These are phyloP conservation scores for Poteriospumella lacustris DNA, from an alignment of 108 stramenopile species.

Conservation along the genomic window DNA sequence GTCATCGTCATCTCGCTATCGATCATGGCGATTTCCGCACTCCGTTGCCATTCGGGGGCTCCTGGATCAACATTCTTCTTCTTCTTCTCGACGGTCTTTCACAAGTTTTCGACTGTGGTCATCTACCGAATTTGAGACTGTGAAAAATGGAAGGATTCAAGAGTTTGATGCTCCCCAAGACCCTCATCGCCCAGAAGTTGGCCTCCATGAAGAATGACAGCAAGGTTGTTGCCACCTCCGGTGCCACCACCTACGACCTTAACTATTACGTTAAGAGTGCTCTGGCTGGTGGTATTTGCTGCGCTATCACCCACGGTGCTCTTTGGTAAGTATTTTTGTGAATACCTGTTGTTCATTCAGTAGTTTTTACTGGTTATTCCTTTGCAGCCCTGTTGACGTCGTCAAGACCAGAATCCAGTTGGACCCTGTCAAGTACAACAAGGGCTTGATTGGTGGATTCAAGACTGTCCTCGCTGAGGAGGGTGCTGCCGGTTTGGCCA, in stretches of 20 bases:
- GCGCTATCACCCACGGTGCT: constrained; percentile 90
- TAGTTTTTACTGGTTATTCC: not conserved
- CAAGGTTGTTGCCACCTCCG: constrained; percentile 13
- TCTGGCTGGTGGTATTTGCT: constrained; percentile 87
- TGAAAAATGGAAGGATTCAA: constrained; percentile 17
- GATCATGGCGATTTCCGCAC: too few species aligned
- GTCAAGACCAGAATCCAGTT: constrained; percentile 96
- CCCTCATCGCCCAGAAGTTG: not conserved
- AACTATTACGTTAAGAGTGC: constrained; percentile 52
- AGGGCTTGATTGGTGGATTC: constrained; percentile 82
- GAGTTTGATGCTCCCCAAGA: not conserved
- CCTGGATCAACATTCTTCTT: too few species aligned
- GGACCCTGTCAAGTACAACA: constrained; percentile 72
- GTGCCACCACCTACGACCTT: not conserved
- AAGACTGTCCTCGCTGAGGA: constrained; percentile 71
- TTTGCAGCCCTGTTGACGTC: constrained; percentile 82
- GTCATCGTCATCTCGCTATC: too few species aligned
- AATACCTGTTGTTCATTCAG: not conserved
- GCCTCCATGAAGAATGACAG: not conserved
- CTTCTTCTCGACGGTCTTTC: too few species aligned
- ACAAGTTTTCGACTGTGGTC: too few species aligned
- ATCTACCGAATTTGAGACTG: too few species aligned
- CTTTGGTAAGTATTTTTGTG: constrained; percentile 35
- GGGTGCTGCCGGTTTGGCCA: constrained; percentile 87
- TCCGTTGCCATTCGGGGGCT: too few species aligned